Evolutionary conservation across 2,329 filamentous ascomycete species (phyloP).

Genomic region (Exophiala alcalophila): DNA sequence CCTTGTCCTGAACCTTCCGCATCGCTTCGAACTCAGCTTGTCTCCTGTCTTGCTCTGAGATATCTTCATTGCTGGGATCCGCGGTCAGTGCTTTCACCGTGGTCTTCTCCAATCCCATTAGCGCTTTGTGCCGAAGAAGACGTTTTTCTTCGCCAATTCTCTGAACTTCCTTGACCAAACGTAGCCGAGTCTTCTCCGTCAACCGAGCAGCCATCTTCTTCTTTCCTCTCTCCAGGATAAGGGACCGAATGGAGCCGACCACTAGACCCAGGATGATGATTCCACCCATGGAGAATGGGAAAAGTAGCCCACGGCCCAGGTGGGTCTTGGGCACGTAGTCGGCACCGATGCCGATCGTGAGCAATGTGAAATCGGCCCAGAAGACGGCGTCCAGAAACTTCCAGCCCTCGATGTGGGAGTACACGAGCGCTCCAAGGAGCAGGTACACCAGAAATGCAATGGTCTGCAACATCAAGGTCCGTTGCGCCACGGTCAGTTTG

Average conservation of each 20-base stretch:
- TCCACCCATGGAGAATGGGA: conserved; percentile 55
- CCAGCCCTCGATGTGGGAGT: conserved; percentile 50
- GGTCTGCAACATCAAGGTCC: conserved; percentile 51
- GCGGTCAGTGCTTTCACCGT: conserved; percentile 15
- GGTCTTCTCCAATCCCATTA: conserved; percentile 14
- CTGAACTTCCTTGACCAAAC: conserved; percentile 32
- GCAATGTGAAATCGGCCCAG: conserved; percentile 55
- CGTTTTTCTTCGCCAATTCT: conserved; percentile 5
- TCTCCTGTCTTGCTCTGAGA: conserved; percentile 27
- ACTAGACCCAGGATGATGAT: conserved; percentile 56
- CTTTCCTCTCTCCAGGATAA: conserved; percentile 40
- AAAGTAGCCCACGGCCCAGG: conserved; percentile 50
- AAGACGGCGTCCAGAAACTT: conserved; percentile 54
- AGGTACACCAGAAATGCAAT: conserved; percentile 43
- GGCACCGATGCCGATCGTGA: conserved; percentile 56
- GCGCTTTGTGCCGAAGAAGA: conserved; percentile 7
- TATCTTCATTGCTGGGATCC: conserved; percentile 20
- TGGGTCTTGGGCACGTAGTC: conserved; percentile 51
- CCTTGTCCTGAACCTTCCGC: conserved; percentile 44
- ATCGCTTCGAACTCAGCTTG: conserved; percentile 45
- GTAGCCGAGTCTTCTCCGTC: conserved; percentile 36
- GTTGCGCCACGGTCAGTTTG: conserved; percentile 54
- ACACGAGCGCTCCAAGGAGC: conserved; percentile 40
- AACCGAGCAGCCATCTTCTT: conserved; percentile 37
- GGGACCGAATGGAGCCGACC: conserved; percentile 49